A percentile compares a stretch with the other conserved stretches of the same genome.
phyloP scores from a whole-genome alignment of 2,329 filamentous ascomycete genomes.

The Sporothrix variecibatus region DNA sequence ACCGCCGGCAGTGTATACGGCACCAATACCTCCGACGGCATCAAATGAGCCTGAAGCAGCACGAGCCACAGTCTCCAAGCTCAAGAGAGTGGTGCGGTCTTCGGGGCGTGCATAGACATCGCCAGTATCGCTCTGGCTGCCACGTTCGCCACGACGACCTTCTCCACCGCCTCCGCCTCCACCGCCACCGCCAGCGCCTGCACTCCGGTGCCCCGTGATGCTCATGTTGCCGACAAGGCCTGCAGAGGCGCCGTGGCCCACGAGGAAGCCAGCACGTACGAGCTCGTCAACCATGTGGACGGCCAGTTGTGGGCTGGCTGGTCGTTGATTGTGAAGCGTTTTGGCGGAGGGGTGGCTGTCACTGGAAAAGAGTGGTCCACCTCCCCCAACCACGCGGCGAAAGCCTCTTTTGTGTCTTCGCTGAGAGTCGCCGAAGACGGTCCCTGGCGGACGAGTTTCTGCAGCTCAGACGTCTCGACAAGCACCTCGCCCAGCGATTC shows the following conservation, averaged over 20 bases:
- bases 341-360: constrained; percentile 32
- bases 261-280: constrained; percentile 68
- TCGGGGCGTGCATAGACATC: constrained; percentile 51
- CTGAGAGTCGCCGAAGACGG: constrained; percentile 38
- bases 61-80: constrained; percentile 62
- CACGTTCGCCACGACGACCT: not conserved
- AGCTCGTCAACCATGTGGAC: constrained; percentile 57
- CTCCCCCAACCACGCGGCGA: constrained; percentile 52
- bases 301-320: constrained; percentile 39
- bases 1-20: constrained; percentile 65
- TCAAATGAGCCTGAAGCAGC: constrained; percentile 69
- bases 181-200: constrained; percentile 36
- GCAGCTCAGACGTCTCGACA: constrained; percentile 59
- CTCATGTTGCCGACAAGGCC: constrained; percentile 24
- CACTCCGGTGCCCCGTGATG: constrained; percentile 33
- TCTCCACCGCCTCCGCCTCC: constrained; percentile 33
- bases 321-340: constrained; percentile 26
- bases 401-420: constrained; percentile 50
- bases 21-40: constrained; percentile 69
- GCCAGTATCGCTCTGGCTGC: constrained; percentile 34
- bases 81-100: constrained; percentile 57
- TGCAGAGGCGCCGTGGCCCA: constrained; percentile 43
- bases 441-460: constrained; percentile 47
- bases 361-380: constrained; percentile 52
- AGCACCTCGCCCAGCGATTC: constrained; percentile 57